These are phyloP conservation scores for Carex sylvatica DNA, from an alignment of 202 grass and related monocot genomes.

Conservation along the genomic window DNA sequence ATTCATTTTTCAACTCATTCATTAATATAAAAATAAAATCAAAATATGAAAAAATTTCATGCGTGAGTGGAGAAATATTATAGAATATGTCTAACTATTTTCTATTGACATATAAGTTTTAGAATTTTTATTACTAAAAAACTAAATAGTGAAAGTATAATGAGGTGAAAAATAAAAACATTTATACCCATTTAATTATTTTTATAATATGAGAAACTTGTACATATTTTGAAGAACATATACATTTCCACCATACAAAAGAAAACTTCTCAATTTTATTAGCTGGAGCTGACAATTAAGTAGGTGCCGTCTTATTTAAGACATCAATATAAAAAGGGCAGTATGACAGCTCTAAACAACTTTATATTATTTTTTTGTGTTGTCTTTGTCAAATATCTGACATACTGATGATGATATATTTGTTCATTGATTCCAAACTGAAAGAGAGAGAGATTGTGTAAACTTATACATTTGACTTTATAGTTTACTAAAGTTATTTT, in stretches of 20 bases:
- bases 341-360: background rate
- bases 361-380: background rate
- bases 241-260: background rate
- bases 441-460: background rate
- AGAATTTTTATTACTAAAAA: no score
- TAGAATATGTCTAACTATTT: no score
- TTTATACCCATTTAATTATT: no score
- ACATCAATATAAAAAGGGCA: background rate
- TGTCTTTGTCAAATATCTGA: conserved; percentile 7
- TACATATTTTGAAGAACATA: no score
- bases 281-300: background rate
- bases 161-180: no score
- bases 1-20: no score
- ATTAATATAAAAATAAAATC: no score
- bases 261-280: background rate
- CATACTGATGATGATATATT: background rate
- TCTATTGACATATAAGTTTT: no score
- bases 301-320: conserved; percentile 10
- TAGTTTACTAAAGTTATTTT: background rate
- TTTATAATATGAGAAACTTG: no score
- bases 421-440: background rate
- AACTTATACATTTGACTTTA: background rate
- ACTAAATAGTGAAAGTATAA: no score
- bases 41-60: no score
- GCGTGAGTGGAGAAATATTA: no score